Percentiles rank a stretch among this genome's conserved stretches.
Conservation (phyloP, 805 yeast species). For the Metschnikowia anglica region DNA sequence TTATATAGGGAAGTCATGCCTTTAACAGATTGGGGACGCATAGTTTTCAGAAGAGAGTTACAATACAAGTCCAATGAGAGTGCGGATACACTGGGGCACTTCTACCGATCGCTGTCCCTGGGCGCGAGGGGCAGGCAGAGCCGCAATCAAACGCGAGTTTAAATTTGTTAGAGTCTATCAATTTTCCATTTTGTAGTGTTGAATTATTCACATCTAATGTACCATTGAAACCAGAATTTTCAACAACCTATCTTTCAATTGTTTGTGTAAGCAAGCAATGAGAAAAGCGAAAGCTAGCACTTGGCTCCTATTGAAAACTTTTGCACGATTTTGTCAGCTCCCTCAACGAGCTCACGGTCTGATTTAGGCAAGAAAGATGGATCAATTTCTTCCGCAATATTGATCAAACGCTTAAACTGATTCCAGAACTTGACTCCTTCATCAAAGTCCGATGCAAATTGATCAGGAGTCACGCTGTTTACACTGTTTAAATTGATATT, state of each 20-base stretch:
- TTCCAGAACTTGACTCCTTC: slow-evolving; percentile 38
- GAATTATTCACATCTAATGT: too few relatives aligned
- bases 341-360: slow-evolving; percentile 24
- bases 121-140: too few relatives aligned
- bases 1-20: background rate
- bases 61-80: background rate
- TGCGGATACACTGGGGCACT: background rate
- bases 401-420: slow-evolving; percentile 29
- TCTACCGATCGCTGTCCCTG: background rate
- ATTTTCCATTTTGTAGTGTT: too few relatives aligned
- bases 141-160: too few relatives aligned
- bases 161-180: too few relatives aligned
- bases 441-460: slow-evolving; percentile 31
- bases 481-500: slow-evolving; percentile 44
- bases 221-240: too few relatives aligned
- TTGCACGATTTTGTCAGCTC: slow-evolving; percentile 25
- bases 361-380: slow-evolving; percentile 26
- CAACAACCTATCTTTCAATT: too few relatives aligned
- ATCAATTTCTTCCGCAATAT: slow-evolving; percentile 29
- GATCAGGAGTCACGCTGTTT: slow-evolving; percentile 37
- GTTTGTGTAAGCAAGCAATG: too few relatives aligned
- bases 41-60: background rate
- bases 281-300: background rate
- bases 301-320: slow-evolving; percentile 1
- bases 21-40: background rate